Base-by-base conservation (phyloP, 108 stramenopile genomes). In the Stephanodiscus minutulus region DNA sequence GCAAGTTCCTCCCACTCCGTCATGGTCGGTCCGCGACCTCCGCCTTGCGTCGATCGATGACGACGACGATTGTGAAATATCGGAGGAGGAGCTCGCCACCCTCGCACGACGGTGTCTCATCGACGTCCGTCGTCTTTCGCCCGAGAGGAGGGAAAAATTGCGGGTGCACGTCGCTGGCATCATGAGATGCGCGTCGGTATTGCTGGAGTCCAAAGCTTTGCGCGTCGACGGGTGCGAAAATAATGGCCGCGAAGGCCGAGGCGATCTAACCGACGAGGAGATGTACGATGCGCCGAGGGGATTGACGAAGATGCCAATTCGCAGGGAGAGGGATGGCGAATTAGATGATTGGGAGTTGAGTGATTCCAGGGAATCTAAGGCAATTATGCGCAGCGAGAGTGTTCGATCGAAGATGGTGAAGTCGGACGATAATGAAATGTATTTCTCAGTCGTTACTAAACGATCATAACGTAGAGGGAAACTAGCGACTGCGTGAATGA, bases 201-300 rank as follows among this genome's bases (percentile, higher is more conserved):
- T 82, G 48, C 66, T 77, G 72, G 76, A 72, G 70, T 53, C 71
- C 7, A 73, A 37, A 53, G 25, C 71, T 29, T 44, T 53, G 1
- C 22, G 17, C 54, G 46, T 43, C 7, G 22, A 31, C 11, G 44
- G 64, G 64, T 13, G 65, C 12, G 24, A 48, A n/a, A n/a, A n/a
- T 28, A 27, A 36, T 20, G 49, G n/a, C 28, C 4, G 12, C 37
- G 57, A 28, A 0, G 20, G 29, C 18, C 21, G 20, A 13, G 67
- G 49, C 31, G 5, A 15, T 55, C 15, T 65, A 17, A 67, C 63
- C 21, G 83, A 74, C 50, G 67, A 57, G 54, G 80, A 82, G 39
- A 37, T 84, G 22, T 84, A 84, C 46, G 83, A 84, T 65, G 54
- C 50, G 29, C 77, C 72, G n/a, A 76, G 83, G 43, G 71, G 81